These are phyloP conservation scores for Verbena officinalis DNA, from an alignment of 257 asterid genomes.

Conservation along the genomic window DNA sequence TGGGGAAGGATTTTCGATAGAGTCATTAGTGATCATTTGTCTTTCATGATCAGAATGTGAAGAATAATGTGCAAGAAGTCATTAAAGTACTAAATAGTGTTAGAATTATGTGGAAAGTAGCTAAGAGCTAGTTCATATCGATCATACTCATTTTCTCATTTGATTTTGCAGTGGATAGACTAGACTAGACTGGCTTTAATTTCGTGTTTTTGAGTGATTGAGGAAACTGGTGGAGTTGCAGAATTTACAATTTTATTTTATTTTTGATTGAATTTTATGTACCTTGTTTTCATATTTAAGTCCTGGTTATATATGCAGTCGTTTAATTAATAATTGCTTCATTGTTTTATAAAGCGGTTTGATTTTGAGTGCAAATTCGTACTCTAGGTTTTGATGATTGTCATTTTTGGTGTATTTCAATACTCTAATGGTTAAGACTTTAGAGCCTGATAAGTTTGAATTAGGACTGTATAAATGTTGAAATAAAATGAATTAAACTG, in stretches of 20 bases:
- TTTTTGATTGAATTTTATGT: constrained; percentile 22
- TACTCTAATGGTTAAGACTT: neutral
- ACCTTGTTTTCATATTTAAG: constrained; percentile 17
- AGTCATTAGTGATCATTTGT: constrained; percentile 15
- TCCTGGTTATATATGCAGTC: constrained; percentile 1
- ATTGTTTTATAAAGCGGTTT: constrained; percentile 4
- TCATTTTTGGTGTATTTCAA: neutral
- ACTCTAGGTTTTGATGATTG: neutral
- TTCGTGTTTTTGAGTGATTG: neutral
- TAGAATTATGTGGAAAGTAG: constrained; percentile 30
- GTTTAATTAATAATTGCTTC: constrained; percentile 12
- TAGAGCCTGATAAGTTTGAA: neutral
- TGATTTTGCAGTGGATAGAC: constrained; percentile 40
- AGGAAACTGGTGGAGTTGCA: constrained; percentile 24
- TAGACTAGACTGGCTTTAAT: constrained; percentile 23
- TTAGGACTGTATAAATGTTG: neutral
- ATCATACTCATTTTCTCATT: constrained; percentile 27
- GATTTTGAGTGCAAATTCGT: neutral
- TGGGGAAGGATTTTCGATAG: constrained; percentile 16
- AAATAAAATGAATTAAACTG: neutral
- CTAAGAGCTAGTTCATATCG: constrained; percentile 26
- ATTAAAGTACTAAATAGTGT: constrained; percentile 21
- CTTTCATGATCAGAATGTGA: constrained; percentile 9
- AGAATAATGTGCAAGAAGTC: constrained; percentile 20
- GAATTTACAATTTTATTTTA: neutral